Base-by-base conservation (phyloP, 1,284 basidiomycete species). In the Cutaneotrichosporon curvatum region DNA sequence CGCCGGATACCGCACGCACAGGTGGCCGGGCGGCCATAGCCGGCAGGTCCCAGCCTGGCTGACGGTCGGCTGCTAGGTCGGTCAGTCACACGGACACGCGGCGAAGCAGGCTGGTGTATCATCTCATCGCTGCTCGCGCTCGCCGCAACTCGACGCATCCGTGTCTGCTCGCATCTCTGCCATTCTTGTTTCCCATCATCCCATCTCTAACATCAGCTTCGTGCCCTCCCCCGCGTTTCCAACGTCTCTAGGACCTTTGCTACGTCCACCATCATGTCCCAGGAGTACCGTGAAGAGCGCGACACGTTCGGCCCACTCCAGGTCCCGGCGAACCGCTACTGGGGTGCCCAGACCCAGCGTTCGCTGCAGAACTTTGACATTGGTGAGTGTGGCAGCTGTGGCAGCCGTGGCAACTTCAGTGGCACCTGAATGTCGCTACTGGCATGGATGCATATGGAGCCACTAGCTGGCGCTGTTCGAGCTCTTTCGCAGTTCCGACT, bases 281-380 rank as follows among this genome's bases (percentile, higher is more conserved):
- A 67, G 47, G 64, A 70, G 53, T 66, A 57, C 59, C 63, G 70
- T 46, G 58, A 62, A 45, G 70, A 72, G 57, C 67, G 67, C 58
- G 70, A 72, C 53, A 71, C 70, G 7, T 72, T 72, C 50, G 72
- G 72, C 37, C 61, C 62, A 38, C 81, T 99, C 46, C 79, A 88
- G 63, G 95, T 99, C 39, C 94, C 95, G 33, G 82, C 85, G 19
- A 87, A 97, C 65, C 81, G 85, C 47, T 97, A 97, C 76, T 99
- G 94, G 91, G 95, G 95, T 53, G 94, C 94, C 16, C 95, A 98
- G 75, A 99, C 95, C 28, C 95, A 98, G 73, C 81, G 95, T 85
- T 95, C 91, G 22, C 78, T 98, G 57, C 86, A 92, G 73, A 99
- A 99, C 75, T 99, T 99, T 66, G 92, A 98, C 72, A 99, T 99